phyloP scores from a whole-genome alignment of 1,139 yeast species.

The Suhomyces terraborum region DNA sequence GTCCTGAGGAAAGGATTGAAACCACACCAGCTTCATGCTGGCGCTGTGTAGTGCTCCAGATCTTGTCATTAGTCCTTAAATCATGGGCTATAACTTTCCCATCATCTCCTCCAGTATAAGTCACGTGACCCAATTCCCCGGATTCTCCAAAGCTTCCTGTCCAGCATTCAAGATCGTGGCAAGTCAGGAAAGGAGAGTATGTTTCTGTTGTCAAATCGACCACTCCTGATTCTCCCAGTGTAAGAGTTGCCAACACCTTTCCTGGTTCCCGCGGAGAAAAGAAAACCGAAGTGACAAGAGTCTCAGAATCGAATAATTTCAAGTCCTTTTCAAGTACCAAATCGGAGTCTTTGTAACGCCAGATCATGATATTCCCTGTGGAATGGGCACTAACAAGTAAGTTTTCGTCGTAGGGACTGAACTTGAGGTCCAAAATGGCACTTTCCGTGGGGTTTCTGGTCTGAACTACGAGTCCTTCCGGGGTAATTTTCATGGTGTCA shows the following conservation, averaged over 20 bases:
- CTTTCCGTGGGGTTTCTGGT: conserved; percentile 44
- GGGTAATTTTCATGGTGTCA: conserved; percentile 52
- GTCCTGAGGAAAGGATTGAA: conserved; percentile 59
- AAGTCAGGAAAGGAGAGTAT: conserved; percentile 22
- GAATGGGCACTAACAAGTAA: conserved; percentile 71
- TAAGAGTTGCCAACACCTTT: conserved; percentile 52
- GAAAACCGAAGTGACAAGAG: conserved; percentile 66
- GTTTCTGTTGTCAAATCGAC: conserved; percentile 28
- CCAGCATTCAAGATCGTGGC: conserved; percentile 87
- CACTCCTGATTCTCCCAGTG: conserved; percentile 54
- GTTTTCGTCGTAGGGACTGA: conserved; percentile 54
- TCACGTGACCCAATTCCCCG: conserved; percentile 54
- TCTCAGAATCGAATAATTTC: conserved; percentile 48
- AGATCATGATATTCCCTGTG: conserved; percentile 68
- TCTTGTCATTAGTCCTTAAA: conserved; percentile 43
- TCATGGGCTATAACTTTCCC: conserved; percentile 76
- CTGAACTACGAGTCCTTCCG: conserved; percentile 22
- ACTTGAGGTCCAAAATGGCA: conserved; percentile 77
- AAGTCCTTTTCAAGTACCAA: conserved; percentile 21
- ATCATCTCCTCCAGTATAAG: conserved; percentile 94
- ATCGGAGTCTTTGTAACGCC: conserved; percentile 45
- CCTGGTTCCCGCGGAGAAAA: conserved; percentile 49
- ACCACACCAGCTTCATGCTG: conserved; percentile 88
- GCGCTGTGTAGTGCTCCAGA: conserved; percentile 59
- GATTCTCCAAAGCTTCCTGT: conserved; percentile 71